Evolutionary conservation across 306 rosid genomes (phyloP).

Genomic region (Begonia masoniana): DNA sequence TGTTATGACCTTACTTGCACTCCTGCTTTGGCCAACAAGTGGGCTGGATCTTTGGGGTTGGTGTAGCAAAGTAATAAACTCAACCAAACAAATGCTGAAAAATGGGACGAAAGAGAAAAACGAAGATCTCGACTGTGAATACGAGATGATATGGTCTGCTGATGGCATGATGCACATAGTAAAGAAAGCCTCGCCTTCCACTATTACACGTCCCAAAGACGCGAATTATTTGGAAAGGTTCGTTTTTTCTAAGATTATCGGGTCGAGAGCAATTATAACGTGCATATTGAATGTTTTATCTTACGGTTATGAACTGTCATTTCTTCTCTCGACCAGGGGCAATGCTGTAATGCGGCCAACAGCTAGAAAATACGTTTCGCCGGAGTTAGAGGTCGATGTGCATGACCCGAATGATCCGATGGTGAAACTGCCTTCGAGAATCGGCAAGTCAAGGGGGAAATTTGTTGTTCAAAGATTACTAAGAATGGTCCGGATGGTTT

Average conservation of each 20-base stretch:
- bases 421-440: slow-evolving; percentile 28
- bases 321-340: slow-evolving; percentile 34
- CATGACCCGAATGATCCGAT: slow-evolving; percentile 36
- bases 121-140: slow-evolving; percentile 59
- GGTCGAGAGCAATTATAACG: no score
- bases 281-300: no score
- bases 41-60: slow-evolving; percentile 39
- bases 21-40: slow-evolving; percentile 59
- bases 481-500: slow-evolving; percentile 36
- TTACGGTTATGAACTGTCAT: neutral
- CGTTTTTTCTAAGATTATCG: neutral
- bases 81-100: slow-evolving; percentile 25
- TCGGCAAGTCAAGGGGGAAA: slow-evolving; percentile 39
- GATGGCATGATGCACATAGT: slow-evolving; percentile 79
- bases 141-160: slow-evolving; percentile 81
- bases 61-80: slow-evolving; percentile 17
- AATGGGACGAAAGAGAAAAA: slow-evolving; percentile 49
- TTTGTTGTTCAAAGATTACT: slow-evolving; percentile 44
- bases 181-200: slow-evolving; percentile 40
- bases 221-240: slow-evolving; percentile 51
- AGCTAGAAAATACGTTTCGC: slow-evolving; percentile 38
- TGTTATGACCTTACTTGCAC: slow-evolving; percentile 41
- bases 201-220: slow-evolving; percentile 26
- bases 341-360: slow-evolving; percentile 53
- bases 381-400: slow-evolving; percentile 35